Conservation (phyloP, 2,329 filamentous ascomycete species). For the Fusarium sp. region DNA sequence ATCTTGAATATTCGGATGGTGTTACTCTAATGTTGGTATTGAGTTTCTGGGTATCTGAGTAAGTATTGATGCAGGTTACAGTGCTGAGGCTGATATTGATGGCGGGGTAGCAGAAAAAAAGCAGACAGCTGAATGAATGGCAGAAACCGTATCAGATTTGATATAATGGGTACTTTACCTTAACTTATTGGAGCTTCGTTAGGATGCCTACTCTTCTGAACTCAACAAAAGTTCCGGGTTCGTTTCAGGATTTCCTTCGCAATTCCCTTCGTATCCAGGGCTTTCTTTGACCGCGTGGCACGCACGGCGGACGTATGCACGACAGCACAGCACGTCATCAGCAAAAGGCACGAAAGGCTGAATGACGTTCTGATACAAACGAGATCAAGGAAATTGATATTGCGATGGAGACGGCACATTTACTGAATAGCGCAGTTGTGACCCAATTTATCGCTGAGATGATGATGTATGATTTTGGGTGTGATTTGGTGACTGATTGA, state of each 20-base stretch:
- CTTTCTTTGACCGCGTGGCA: background rate
- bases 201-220: background rate
- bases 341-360: background rate
- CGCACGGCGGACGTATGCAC: background rate
- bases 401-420: no score
- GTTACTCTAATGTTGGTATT: background rate
- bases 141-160: background rate
- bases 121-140: background rate
- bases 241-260: background rate
- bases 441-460: background rate
- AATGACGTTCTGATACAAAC: conserved; percentile 13
- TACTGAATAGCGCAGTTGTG: no score
- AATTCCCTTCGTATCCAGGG: background rate
- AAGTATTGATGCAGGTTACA: background rate
- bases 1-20: background rate
- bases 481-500: background rate
- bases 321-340: conserved; percentile 24
- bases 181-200: background rate
- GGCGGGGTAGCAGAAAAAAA: conserved; percentile 24
- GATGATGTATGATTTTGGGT: background rate
- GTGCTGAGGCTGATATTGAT: conserved; percentile 10
- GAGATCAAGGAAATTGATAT: background rate
- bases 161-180: background rate
- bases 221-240: background rate
- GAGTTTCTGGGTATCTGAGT: background rate